Conservation (phyloP, 768 basidiomycete genomes). For the Tulasnella sp. region DNA sequence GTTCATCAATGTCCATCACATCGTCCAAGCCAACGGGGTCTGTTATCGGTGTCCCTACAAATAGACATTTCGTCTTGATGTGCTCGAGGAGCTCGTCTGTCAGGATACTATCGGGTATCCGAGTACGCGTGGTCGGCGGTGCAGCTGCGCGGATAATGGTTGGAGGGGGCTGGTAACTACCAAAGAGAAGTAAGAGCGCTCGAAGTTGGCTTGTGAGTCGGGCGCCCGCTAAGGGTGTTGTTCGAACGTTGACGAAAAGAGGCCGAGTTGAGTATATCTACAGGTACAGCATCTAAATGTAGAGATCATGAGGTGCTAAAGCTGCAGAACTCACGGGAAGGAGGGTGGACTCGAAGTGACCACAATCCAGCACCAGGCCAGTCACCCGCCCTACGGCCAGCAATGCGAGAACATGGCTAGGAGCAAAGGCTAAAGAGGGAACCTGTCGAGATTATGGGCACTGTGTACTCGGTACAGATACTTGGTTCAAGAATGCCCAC, state of each 20-base stretch:
- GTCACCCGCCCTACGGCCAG: slow-evolving; percentile 82
- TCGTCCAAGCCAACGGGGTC: slow-evolving; percentile 15
- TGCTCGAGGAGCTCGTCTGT: slow-evolving; percentile 78
- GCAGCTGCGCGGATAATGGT: slow-evolving; percentile 53
- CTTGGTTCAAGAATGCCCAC: slow-evolving; percentile 31
- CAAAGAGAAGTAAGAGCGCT: slow-evolving; percentile 72
- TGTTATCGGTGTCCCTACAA: slow-evolving; percentile 46
- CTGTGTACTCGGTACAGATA: background rate
- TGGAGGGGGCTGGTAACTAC: slow-evolving; percentile 74
- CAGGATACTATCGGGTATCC: slow-evolving; percentile 69
- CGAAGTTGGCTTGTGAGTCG: slow-evolving; percentile 71
- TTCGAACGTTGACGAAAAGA: slow-evolving; percentile 67
- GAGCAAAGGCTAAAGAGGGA: slow-evolving; percentile 87
- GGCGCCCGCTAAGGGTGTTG: slow-evolving; percentile 81
- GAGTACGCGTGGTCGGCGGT: slow-evolving; percentile 40
- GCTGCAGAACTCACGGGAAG: slow-evolving; percentile 55
- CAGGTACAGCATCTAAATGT: background rate
- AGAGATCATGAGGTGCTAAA: background rate
- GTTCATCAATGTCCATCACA: slow-evolving; percentile 19
- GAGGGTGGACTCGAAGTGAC: slow-evolving; percentile 80
- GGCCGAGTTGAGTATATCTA: slow-evolving; percentile 89
- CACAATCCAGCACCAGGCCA: slow-evolving; percentile 87
- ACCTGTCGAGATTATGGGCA: slow-evolving; percentile 40
- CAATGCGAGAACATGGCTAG: slow-evolving; percentile 75
- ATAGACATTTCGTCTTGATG: slow-evolving; percentile 81